Evolutionary conservation across 2,329 filamentous ascomycete genomes (phyloP).

Genomic region (Paecilomyces dactylethromorphus): DNA sequence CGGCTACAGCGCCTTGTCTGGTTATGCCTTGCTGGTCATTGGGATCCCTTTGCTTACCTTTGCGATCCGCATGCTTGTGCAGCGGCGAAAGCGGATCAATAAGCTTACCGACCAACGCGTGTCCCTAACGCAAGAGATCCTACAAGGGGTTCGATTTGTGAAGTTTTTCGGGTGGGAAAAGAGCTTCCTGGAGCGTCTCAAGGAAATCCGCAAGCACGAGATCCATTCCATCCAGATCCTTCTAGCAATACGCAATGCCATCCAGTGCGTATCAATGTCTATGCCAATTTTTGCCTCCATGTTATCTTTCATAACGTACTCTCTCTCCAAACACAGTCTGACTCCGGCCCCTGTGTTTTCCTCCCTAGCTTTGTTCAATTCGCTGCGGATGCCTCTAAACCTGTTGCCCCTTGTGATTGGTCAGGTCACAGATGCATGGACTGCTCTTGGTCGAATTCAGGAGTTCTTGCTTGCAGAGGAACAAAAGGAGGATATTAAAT

Average conservation of each 20-base stretch:
- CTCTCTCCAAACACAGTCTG: constrained; percentile 58
- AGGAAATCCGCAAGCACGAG: constrained; percentile 66
- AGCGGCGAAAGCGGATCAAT: constrained; percentile 73
- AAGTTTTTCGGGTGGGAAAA: constrained; percentile 96
- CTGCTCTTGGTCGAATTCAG: constrained; percentile 76
- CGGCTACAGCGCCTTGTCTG: constrained; percentile 81
- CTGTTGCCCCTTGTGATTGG: constrained; percentile 81
- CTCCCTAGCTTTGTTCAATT: constrained; percentile 88
- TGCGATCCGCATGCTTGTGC: constrained; percentile 71
- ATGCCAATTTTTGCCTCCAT: constrained; percentile 93
- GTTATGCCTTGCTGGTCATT: constrained; percentile 74
- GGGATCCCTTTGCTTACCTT: constrained; percentile 70
- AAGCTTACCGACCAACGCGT: constrained; percentile 91
- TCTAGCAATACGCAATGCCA: constrained; percentile 74
- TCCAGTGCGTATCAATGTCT: constrained; percentile 74
- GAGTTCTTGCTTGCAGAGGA: constrained; percentile 86
- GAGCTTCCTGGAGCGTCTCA: constrained; percentile 72
- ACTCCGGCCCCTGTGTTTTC: constrained; percentile 79
- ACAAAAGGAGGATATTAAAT: constrained; percentile 62
- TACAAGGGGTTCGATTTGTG: constrained; percentile 87
- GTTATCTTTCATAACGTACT: constrained; percentile 81
- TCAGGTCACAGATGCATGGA: constrained; percentile 82
- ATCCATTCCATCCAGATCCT: constrained; percentile 79
- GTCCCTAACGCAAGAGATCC: constrained; percentile 82
- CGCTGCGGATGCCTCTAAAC: constrained; percentile 82